Conservation (phyloP, 2,329 filamentous ascomycete species). For the Boeremia lycopersici region DNA sequence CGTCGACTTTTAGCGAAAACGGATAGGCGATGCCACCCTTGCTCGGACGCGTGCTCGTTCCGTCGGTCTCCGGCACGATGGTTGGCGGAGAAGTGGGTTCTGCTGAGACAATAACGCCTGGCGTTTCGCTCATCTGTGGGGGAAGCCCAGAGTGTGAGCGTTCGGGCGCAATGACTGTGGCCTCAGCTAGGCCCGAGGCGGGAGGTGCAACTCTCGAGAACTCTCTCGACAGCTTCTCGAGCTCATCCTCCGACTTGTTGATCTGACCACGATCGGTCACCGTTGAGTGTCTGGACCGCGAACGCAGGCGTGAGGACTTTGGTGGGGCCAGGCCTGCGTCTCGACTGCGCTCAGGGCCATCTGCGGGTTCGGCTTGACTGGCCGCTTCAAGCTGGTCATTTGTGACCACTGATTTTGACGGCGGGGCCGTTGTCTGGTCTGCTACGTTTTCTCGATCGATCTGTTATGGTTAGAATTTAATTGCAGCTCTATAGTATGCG, state of each 20-base stretch:
- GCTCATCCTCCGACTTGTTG: conserved; percentile 25
- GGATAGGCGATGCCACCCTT: conserved; percentile 74
- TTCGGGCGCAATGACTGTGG: conserved; percentile 37
- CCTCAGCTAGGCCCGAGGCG: conserved; percentile 33
- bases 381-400: conserved; percentile 7
- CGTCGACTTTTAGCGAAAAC: conserved; percentile 67
- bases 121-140: conserved; percentile 19
- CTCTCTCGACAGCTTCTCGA: conserved; percentile 11
- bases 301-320: conserved; percentile 27
- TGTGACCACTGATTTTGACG: conserved; percentile 21
- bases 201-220: conserved; percentile 27
- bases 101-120: conserved; percentile 28
- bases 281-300: conserved; percentile 37
- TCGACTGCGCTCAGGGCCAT: conserved; percentile 16
- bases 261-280: conserved; percentile 45
- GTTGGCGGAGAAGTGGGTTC: conserved; percentile 42
- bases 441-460: conserved; percentile 43
- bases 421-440: conserved; percentile 23
- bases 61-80: conserved; percentile 54
- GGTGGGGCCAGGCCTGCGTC: conserved; percentile 6
- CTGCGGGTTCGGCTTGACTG: conserved; percentile 45
- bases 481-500: not conserved
- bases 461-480: conserved; percentile 21
- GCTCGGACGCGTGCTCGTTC: conserved; percentile 67
- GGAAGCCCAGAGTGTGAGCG: conserved; percentile 32